phyloP scores from a whole-genome alignment of 108 stramenopile species.

The Pseudonitzschia pungens region DNA sequence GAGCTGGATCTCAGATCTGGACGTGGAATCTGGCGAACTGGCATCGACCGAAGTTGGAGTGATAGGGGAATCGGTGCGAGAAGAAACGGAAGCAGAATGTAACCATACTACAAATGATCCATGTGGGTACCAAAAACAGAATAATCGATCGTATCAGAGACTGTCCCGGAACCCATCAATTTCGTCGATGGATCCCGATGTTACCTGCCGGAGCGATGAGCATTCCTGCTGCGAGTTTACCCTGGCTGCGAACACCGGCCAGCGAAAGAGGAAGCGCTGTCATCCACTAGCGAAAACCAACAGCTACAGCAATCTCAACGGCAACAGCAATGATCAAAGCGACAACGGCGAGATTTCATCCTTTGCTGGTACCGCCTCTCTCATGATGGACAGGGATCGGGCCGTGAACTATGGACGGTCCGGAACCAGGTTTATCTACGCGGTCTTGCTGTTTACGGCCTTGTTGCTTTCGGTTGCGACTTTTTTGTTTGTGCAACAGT shows the following conservation, averaged over 20 bases:
- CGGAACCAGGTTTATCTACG: neutral
- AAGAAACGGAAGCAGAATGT: neutral
- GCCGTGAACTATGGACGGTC: neutral
- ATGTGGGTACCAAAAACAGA: too few relatives aligned
- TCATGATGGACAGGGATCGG: conserved; percentile 1
- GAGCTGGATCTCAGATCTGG: conserved; percentile 2
- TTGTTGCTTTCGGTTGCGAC: neutral
- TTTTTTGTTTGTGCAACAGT: neutral
- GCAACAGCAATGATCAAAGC: neutral
- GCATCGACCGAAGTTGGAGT: neutral
- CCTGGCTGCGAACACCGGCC: neutral
- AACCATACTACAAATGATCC: too few relatives aligned
- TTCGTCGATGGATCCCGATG: neutral
- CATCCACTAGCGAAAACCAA: neutral
- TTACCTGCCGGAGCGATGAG: neutral
- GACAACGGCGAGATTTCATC: neutral
- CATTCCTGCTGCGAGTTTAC: neutral
- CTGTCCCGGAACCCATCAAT: too few relatives aligned
- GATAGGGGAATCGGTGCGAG: neutral
- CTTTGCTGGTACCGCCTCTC: neutral
- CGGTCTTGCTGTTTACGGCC: neutral
- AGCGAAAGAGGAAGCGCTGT: too few relatives aligned
- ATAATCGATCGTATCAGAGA: too few relatives aligned
- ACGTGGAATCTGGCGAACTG: neutral
- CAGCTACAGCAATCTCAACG: neutral